Conservation (phyloP, 1,139 yeast genomes). For the Lodderomyces beijingensis region DNA sequence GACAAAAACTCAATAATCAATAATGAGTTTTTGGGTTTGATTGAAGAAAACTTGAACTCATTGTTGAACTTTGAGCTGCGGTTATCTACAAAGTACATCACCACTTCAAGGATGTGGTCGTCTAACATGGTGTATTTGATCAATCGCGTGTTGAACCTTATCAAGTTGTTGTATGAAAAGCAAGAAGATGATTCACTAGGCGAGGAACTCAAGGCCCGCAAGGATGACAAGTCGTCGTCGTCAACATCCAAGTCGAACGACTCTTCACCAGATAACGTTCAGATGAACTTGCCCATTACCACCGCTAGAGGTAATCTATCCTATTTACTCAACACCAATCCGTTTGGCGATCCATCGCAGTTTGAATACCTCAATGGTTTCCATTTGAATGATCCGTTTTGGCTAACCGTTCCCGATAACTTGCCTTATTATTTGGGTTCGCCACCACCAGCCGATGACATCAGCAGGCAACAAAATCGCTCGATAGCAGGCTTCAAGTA, state of each 20-base stretch:
- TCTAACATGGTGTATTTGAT: constrained; percentile 31
- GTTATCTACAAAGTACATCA: constrained; percentile 16
- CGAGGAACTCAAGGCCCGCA: constrained; percentile 4
- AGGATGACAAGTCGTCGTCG: neutral
- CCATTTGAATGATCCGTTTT: constrained; percentile 39
- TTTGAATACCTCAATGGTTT: constrained; percentile 17
- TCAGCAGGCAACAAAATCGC: constrained; percentile 15
- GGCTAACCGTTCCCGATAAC: constrained; percentile 42
- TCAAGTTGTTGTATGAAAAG: constrained; percentile 24
- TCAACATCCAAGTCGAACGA: constrained; percentile 1
- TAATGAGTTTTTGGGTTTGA: constrained; percentile 20
- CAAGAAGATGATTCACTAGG: constrained; percentile 14
- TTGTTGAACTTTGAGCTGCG: constrained; percentile 25
- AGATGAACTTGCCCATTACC: constrained; percentile 9
- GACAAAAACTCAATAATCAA: constrained; percentile 15
- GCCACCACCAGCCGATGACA: constrained; percentile 20
- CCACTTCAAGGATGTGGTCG: constrained; percentile 32
- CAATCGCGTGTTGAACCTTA: constrained; percentile 29
- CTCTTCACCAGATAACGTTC: constrained; percentile 5
- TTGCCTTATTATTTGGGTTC: constrained; percentile 36
- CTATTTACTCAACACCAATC: constrained; percentile 9
- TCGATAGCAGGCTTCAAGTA: constrained; percentile 6
- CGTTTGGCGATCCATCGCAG: constrained; percentile 13
- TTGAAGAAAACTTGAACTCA: constrained; percentile 22
- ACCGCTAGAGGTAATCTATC: constrained; percentile 11